Evolutionary conservation across 371 early-diverging fungal genomes (phyloP).

Genomic region (Smittium mucronatum): DNA sequence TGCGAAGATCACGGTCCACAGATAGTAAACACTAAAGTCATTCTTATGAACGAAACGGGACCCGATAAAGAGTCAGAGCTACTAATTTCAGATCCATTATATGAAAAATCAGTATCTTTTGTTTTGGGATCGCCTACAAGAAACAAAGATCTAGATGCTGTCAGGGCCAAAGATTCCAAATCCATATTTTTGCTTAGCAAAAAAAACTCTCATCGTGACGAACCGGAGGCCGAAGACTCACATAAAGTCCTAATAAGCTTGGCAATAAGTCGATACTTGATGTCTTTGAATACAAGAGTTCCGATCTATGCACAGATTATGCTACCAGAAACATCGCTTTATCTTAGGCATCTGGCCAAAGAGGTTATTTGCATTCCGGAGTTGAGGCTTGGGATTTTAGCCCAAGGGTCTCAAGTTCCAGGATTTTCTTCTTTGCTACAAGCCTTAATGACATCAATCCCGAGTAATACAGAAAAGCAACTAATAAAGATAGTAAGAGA

Average conservation of each 20-base stretch:
- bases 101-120: slow-evolving; percentile 43
- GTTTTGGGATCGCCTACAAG: slow-evolving; percentile 46
- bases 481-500: slow-evolving; percentile 16
- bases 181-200: slow-evolving; percentile 45
- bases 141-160: slow-evolving; percentile 36
- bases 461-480: slow-evolving; percentile 32
- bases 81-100: slow-evolving; percentile 39
- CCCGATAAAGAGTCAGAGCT: slow-evolving; percentile 40
- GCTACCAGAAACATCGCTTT: slow-evolving; percentile 48
- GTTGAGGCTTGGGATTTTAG: slow-evolving; percentile 48
- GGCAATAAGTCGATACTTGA: slow-evolving; percentile 45
- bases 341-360: slow-evolving; percentile 46
- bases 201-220: slow-evolving; percentile 28
- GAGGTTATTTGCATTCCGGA: slow-evolving; percentile 54
- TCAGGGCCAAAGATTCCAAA: slow-evolving; percentile 31
- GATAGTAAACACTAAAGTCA: slow-evolving; percentile 42
- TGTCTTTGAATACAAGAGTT: slow-evolving; percentile 16
- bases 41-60: slow-evolving; percentile 44
- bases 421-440: slow-evolving; percentile 47
- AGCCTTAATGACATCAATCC: slow-evolving; percentile 45
- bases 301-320: slow-evolving; percentile 44
- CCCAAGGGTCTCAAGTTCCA: slow-evolving; percentile 48
- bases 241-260: slow-evolving; percentile 46
- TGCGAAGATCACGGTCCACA: slow-evolving; percentile 46
- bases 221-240: slow-evolving; percentile 38